A percentile compares a stretch with the other conserved stretches of the same genome.
phyloP scores from a whole-genome alignment of 345 rosid species.

The Euphorbia lathyris region DNA sequence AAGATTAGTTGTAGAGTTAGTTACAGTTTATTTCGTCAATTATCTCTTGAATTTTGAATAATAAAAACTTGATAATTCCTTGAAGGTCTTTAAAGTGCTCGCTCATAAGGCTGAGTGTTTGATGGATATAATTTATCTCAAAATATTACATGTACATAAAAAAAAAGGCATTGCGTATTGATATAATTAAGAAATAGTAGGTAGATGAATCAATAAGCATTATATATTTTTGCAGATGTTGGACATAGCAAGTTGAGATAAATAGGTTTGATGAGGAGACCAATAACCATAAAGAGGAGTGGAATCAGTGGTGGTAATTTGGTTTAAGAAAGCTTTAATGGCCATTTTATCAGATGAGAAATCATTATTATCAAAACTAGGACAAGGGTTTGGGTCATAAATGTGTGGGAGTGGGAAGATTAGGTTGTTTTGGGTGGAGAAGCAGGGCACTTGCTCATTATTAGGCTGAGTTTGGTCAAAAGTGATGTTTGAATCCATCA shows the following conservation, averaged over 20 bases:
- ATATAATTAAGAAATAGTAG: not conserved
- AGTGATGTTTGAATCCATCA: conserved; percentile 65
- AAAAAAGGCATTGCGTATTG: no score
- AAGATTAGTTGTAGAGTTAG: no score
- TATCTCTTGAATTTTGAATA: no score
- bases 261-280: conserved; percentile 34
- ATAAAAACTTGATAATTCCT: no score
- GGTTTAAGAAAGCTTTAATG: conserved; percentile 39
- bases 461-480: conserved; percentile 47
- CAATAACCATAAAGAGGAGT: conserved; percentile 2
- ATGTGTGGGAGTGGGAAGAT: conserved; percentile 17
- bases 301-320: conserved; percentile 35
- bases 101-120: no score
- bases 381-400: conserved; percentile 1
- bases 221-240: conserved; percentile 27
- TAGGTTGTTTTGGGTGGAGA: conserved; percentile 59
- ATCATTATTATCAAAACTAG: conserved; percentile 15
- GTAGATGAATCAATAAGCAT: conserved; percentile 1
- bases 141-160: no score
- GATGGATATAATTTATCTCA: no score
- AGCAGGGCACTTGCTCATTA: conserved; percentile 82
- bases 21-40: no score
- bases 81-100: no score
- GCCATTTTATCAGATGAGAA: conserved; percentile 35
- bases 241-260: conserved; percentile 40